Evolutionary conservation across 2,329 filamentous ascomycete genomes (phyloP), one percentile per base, ranked within the genome.

Genomic region (Arachnomyces sp.): DNA sequence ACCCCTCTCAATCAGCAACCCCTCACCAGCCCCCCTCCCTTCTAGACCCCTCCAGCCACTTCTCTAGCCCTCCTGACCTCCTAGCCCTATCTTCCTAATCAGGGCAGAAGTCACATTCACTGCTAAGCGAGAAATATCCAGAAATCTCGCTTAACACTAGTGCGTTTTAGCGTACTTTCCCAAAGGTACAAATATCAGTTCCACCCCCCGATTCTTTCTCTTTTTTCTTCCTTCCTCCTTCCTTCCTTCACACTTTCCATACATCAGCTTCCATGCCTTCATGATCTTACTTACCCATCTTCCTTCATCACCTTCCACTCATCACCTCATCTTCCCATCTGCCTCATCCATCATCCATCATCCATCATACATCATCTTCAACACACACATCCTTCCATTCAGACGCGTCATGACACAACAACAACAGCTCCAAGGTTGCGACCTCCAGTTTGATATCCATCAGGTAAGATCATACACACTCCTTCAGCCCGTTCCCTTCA

Each of bases 1-100:
- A 25, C 9, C 9, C 21, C 21, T 9, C 21, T 25, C 21, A 25
- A 46, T 49, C 49, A 43, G 46, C 43, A 44, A 40, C 36, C 28
- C 43, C 36, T 45, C 32, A 43, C 42, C 39, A 42, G 46, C 35
- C 36, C 28, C 43, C 36, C 45, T 34, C 44, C 42, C 39, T 43
- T 47, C 35, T 47, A 36, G 38, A 35, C 15, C 41, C 7, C 34
- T 39, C 41, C 31, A 39, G 43, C 34, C 21, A 33, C 44, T 38
- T 45, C 36, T 41, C 42, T 36, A 44, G 42, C 37, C 31, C 33
- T 13, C 13, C 6, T 14, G 9, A 12, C n/a, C n/a, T n/a, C n/a
- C n/a, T n/a, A n/a, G n/a, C n/a, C n/a, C n/a, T n/a, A n/a, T n/a
- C n/a, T n/a, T n/a, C n/a, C n/a, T n/a, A n/a, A n/a, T n/a, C n/a